A percentile compares a stretch with the other conserved stretches of the same genome.
phyloP scores from a whole-genome alignment of 2,329 filamentous ascomycete genomes.

The Shiraia sp. region DNA sequence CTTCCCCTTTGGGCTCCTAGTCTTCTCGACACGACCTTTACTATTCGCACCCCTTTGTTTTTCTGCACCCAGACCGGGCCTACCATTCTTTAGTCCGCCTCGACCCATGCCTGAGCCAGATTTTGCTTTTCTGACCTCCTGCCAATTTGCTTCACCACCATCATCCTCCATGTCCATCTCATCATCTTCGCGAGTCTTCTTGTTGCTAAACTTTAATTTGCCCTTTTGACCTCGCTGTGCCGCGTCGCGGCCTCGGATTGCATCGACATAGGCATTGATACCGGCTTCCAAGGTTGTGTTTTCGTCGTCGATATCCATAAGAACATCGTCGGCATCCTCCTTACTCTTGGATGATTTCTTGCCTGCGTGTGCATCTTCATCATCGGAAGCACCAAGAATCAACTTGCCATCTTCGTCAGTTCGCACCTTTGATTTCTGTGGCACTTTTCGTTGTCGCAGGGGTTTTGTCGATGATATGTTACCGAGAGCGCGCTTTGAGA shows the following conservation, averaged over 20 bases:
- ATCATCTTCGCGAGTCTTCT: slow-evolving; percentile 47
- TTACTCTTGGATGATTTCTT: slow-evolving; percentile 38
- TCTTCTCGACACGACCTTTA: slow-evolving; percentile 20
- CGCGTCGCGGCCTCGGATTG: slow-evolving; percentile 63
- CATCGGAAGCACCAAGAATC: slow-evolving; percentile 64
- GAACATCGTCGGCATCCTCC: slow-evolving; percentile 49
- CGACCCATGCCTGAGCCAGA: slow-evolving; percentile 35
- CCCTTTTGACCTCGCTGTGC: slow-evolving; percentile 62
- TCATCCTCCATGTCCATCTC: slow-evolving; percentile 54
- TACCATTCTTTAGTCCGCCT: slow-evolving; percentile 25
- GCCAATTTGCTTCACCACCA: slow-evolving; percentile 38
- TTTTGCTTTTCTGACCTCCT: slow-evolving; percentile 43
- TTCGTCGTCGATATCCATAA: slow-evolving; percentile 63
- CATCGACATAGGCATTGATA: slow-evolving; percentile 65
- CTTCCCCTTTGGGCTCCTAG: slow-evolving; percentile 18
- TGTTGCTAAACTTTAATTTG: slow-evolving; percentile 63
- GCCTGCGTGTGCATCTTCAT: slow-evolving; percentile 39
- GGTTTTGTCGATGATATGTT: slow-evolving; percentile 94
- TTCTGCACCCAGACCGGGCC: slow-evolving; percentile 42
- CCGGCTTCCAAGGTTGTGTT: slow-evolving; percentile 52
- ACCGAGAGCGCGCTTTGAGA: slow-evolving; percentile 85
- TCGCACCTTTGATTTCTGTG: slow-evolving; percentile 49
- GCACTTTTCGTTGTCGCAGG: slow-evolving; percentile 61
- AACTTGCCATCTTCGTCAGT: slow-evolving; percentile 78
- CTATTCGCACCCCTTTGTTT: slow-evolving; percentile 37